A percentile compares a stretch with the other conserved stretches of the same genome.
Conservation (phyloP, 768 basidiomycete species). For the Gloeopeniophorella convolvens region DNA sequence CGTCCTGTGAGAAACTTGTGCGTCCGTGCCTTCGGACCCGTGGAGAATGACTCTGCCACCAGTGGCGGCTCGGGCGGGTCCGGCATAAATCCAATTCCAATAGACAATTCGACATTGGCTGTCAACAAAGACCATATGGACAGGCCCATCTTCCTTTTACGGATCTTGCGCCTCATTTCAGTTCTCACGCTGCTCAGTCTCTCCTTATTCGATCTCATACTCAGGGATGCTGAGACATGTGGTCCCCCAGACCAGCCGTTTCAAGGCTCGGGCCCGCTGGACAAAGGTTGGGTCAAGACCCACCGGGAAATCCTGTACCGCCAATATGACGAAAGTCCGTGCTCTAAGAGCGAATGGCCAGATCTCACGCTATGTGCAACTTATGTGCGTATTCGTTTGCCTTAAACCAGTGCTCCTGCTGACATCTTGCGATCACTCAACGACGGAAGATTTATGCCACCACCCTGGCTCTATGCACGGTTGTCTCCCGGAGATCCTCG, state of each 20-base stretch:
- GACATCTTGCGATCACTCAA: neutral
- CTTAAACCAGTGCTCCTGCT: neutral
- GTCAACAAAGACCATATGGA: conserved; percentile 31
- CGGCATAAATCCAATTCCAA: no score
- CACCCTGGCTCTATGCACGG: conserved; percentile 20
- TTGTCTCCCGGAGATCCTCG: conserved; percentile 5
- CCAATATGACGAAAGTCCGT: neutral
- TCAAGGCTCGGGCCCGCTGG: neutral
- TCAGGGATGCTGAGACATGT: conserved; percentile 27
- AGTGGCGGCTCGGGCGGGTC: neutral
- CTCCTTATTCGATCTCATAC: conserved; percentile 37
- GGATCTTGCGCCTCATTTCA: conserved; percentile 39
- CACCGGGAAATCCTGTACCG: conserved; percentile 23
- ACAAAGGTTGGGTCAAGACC: conserved; percentile 27
- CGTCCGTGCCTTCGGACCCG: neutral
- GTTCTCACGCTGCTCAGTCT: conserved; percentile 43
- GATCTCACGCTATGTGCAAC: conserved; percentile 24
- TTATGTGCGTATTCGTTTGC: conserved; percentile 29
- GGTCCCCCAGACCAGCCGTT: no score
- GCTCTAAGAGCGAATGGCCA: conserved; percentile 13
- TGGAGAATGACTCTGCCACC: neutral
- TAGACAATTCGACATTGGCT: no score
- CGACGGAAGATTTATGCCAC: conserved; percentile 23
- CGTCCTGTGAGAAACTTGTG: neutral
- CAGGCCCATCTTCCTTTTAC: conserved; percentile 41